Evolutionary conservation across 1,284 basidiomycete genomes (phyloP).

Genomic region (Melampsora larici-populina): DNA sequence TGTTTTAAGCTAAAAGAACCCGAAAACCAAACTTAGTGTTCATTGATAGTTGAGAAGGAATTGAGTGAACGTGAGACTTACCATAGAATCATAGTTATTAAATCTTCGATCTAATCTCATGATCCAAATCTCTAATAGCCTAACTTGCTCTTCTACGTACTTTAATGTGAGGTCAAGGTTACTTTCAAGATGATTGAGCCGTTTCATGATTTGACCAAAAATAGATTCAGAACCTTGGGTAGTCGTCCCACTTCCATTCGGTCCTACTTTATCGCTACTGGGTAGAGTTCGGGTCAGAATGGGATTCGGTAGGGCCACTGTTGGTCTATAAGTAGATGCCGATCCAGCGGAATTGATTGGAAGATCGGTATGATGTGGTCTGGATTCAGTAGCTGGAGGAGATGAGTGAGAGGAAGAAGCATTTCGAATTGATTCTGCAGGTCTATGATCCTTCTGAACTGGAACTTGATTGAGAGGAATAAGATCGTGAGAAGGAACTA

Average conservation of each 20-base stretch:
- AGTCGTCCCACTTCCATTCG: conserved; percentile 45
- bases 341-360: no score
- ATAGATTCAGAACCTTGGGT: conserved; percentile 80
- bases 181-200: conserved; percentile 75
- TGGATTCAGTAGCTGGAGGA: no score
- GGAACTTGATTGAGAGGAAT: no score
- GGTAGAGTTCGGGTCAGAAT: neutral
- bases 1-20: conserved; percentile 3
- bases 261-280: conserved; percentile 41
- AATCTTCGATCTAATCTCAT: conserved; percentile 63
- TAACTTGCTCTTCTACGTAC: conserved; percentile 87
- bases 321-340: no score
- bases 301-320: no score
- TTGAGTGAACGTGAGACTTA: neutral
- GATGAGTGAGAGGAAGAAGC: no score
- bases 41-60: neutral
- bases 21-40: neutral
- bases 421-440: no score
- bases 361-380: no score
- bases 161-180: conserved; percentile 81
- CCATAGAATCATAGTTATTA: conserved; percentile 47
- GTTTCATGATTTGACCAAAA: conserved; percentile 92
- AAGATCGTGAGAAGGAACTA: no score
- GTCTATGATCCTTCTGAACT: no score
- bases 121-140: conserved; percentile 71